Evolutionary conservation across 805 yeast species (phyloP).

Genomic region (Wickerhamiella azyma): DNA sequence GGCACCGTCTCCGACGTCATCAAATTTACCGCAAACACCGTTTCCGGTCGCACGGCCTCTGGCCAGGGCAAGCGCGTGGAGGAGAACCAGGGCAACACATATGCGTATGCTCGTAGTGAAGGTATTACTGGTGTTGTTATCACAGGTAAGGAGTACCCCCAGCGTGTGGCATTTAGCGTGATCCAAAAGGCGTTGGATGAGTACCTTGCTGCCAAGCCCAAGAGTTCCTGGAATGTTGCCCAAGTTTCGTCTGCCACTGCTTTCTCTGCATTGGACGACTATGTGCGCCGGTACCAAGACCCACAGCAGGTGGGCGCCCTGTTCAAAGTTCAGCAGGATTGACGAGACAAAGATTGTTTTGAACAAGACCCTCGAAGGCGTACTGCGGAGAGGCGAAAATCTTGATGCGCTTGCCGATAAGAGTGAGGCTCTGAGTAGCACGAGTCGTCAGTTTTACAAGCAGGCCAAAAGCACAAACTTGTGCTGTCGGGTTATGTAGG

Average conservation of each 20-base stretch:
- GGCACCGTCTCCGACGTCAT: conserved; percentile 75
- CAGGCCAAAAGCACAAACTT: conserved; percentile 93
- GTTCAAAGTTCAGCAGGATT: conserved; percentile 94
- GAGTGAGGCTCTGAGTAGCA: conserved; percentile 78
- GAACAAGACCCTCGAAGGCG: conserved; percentile 90
- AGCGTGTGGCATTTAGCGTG: conserved; percentile 88
- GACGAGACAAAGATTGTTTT: conserved; percentile 94
- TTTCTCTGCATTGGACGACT: conserved; percentile 49
- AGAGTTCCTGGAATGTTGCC: conserved; percentile 46
- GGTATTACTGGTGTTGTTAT: conserved; percentile 86
- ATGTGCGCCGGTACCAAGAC: conserved; percentile 79
- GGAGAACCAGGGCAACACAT: conserved; percentile 83
- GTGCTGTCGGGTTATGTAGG: conserved; percentile 56
- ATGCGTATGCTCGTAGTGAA: conserved; percentile 78
- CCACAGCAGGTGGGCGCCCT: conserved; percentile 95
- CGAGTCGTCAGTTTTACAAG: conserved; percentile 88
- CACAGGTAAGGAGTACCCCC: conserved; percentile 92
- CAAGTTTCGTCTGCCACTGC: conserved; percentile 33
- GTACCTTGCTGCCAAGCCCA: conserved; percentile 61
- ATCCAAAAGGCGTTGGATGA: conserved; percentile 86
- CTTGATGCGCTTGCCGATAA: conserved; percentile 88
- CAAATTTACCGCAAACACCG: conserved; percentile 87
- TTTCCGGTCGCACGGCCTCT: conserved; percentile 70
- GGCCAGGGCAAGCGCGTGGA: conserved; percentile 93
- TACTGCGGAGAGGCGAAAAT: conserved; percentile 91